A percentile compares a stretch with the other conserved stretches of the same genome.
phyloP scores from a whole-genome alignment of 176 grass and related monocot species.

The Phyllostachys edulis region DNA sequence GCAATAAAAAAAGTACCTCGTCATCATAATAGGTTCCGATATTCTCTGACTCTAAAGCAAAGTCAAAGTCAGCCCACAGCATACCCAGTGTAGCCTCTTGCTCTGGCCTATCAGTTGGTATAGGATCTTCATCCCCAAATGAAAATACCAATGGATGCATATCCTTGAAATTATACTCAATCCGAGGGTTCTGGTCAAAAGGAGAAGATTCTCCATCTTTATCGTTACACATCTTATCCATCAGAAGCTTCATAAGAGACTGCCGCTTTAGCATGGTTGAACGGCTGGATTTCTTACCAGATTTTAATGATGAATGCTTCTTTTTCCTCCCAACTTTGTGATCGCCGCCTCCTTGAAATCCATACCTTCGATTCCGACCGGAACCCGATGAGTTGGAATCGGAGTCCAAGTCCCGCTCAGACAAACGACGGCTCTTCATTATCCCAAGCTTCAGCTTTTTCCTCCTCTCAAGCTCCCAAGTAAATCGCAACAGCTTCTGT shows the following conservation, averaged over 20 bases:
- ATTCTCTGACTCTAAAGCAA: slow-evolving; percentile 69
- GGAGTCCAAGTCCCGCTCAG: slow-evolving; percentile 33
- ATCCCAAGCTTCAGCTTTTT: slow-evolving; percentile 48
- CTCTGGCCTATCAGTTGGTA: slow-evolving; percentile 45
- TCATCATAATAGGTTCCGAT: slow-evolving; percentile 75
- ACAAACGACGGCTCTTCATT: slow-evolving; percentile 16
- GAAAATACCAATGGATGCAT: slow-evolving; percentile 69
- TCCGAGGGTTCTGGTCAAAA: slow-evolving; percentile 46
- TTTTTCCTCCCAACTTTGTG: slow-evolving; percentile 34
- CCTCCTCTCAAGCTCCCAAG: slow-evolving; percentile 50
- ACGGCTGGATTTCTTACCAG: slow-evolving; percentile 39
- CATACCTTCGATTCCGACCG: slow-evolving; percentile 24
- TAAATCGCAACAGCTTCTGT: slow-evolving; percentile 43
- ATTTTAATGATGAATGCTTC: slow-evolving; percentile 29
- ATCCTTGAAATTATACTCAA: slow-evolving; percentile 52
- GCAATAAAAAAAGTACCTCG: slow-evolving; percentile 51
- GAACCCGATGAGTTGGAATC: slow-evolving; percentile 46
- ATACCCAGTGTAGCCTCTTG: slow-evolving; percentile 46
- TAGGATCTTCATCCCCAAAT: slow-evolving; percentile 56
- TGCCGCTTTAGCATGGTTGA: slow-evolving; percentile 41
- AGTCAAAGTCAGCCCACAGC: slow-evolving; percentile 85
- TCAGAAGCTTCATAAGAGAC: slow-evolving; percentile 59
- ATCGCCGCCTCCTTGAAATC: slow-evolving; percentile 5
- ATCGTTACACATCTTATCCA: slow-evolving; percentile 51
- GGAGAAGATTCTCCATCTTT: slow-evolving; percentile 32